Percentiles rank a stretch among this genome's conserved stretches.
These are phyloP conservation scores for Staphylotrichum tortipilum DNA, from an alignment of 495 filamentous ascomycete genomes.

Conservation along the genomic window DNA sequence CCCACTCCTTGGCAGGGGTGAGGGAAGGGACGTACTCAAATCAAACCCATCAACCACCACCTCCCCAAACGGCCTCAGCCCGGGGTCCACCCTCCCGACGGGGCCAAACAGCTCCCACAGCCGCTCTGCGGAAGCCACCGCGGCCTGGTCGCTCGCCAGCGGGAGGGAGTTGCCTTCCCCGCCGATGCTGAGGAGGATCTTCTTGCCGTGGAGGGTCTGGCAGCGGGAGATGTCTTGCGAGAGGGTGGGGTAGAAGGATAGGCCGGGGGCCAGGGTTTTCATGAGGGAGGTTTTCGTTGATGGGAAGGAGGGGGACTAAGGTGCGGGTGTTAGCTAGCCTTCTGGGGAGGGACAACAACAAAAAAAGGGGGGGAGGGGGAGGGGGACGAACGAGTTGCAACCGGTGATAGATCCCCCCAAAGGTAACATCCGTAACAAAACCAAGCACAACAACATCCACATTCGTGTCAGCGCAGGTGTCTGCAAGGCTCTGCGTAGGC, in stretches of 20 bases:
- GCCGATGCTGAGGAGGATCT: conserved; percentile 54
- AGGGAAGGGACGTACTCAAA: conserved; percentile 18
- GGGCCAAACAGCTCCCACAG: conserved; percentile 59
- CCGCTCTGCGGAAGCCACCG: conserved; percentile 46
- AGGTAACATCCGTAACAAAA: conserved; percentile 8
- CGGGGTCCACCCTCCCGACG: conserved; percentile 6
- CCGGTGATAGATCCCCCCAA: conserved; percentile 3
- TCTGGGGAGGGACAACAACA: no score
- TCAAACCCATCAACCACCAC: conserved; percentile 52
- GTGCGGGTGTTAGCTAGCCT: no score
- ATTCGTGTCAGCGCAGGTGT: conserved; percentile 12
- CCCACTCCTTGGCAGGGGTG: background rate
- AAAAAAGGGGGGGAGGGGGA: background rate
- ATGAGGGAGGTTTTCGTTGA: conserved; percentile 2
- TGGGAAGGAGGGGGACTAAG: background rate
- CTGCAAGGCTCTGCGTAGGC: background rate
- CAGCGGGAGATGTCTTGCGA: conserved; percentile 47
- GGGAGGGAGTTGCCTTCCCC: conserved; percentile 40
- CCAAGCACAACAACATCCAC: conserved; percentile 17
- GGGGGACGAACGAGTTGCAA: conserved; percentile 5
- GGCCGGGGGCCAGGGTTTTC: background rate
- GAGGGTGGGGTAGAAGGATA: conserved; percentile 8
- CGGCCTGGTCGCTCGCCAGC: conserved; percentile 42
- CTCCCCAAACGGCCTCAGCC: conserved; percentile 43
- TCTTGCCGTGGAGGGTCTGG: conserved; percentile 48